Evolutionary conservation across 2,329 filamentous ascomycete genomes (phyloP), one percentile per base, ranked within the genome.

Genomic region (Sporothrix pallida): DNA sequence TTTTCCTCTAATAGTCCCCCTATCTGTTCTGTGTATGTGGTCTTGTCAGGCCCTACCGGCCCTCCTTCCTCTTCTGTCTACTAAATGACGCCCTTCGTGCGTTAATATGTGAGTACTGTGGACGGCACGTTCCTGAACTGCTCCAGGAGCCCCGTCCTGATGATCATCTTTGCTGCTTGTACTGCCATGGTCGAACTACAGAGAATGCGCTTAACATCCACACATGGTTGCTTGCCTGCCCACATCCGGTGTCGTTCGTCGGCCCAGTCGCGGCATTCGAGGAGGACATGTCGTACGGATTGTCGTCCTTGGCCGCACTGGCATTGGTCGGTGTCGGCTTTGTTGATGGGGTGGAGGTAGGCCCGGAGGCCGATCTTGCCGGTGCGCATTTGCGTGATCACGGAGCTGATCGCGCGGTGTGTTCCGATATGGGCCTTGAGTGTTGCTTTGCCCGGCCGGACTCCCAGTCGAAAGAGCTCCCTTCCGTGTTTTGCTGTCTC

Each of bases 181-280:
- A 26, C 54, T 48, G n/a, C 68, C 23, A 70, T 70, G 8, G 68
- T 42, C 48, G 68, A 56, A 23, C 48, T 70, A 26, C 20, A 70
- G 48, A 70, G 68, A 23, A 70, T 70, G 4, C 52, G 68, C 48
- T 48, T 48, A 46, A 70, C 31, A 13, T 70, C 48, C 48, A 70
- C 48, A 46, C 48, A 56, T 17, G 23, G 68, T 56, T 46, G 20
- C 68, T 70, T 70, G 23, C 68, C 68, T 56, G 8, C 20, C 68
- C 48, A 70, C 20, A 70, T 70, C 17, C 23, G 68, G 48, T 56
- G 8, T 56, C 68, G 68, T 46, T 70, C 68, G 23, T 56, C 68
- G 44, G 48, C 44, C 68, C 44, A 68, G 63, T 68, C 37, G 17
- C 63, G 63, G 63, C 42, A 68, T 26, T 68, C 42, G 2, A 68